Evolutionary conservation across 163 green algal genomes (phyloP).

Genomic region (Chloroidium sp.): DNA sequence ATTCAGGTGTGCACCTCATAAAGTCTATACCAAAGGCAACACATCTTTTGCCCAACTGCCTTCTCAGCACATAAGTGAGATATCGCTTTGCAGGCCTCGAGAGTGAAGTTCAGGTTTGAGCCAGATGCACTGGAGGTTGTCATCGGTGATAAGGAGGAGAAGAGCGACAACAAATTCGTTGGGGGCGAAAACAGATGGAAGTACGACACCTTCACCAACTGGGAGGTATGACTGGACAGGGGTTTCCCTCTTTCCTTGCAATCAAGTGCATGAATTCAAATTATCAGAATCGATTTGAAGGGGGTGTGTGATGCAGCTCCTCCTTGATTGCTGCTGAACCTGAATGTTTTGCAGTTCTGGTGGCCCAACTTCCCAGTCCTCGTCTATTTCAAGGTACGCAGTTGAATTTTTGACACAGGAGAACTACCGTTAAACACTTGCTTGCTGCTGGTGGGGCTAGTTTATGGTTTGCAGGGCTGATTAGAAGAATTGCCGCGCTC

Average conservation of each 20-base stretch:
- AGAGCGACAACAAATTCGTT: constrained; percentile 82
- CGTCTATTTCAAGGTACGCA: constrained; percentile 86
- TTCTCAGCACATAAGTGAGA: background rate
- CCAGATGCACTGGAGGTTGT: constrained; percentile 64
- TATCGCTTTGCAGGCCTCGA: constrained; percentile 26
- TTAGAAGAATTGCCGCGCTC: no score
- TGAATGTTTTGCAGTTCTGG: constrained; percentile 9
- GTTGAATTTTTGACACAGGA: background rate
- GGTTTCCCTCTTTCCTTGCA: no score
- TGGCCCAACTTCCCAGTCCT: constrained; percentile 79
- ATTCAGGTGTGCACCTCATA: constrained; percentile 39
- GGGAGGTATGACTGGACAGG: constrained; percentile 36
- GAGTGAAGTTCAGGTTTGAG: constrained; percentile 74
- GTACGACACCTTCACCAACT: constrained; percentile 83
- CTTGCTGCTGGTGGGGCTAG: no score
- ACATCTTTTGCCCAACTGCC: background rate
- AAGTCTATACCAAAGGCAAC: background rate
- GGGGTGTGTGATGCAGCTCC: background rate
- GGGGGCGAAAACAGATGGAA: constrained; percentile 77
- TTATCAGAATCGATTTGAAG: no score
- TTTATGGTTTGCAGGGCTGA: no score
- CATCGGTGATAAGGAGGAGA: constrained; percentile 39
- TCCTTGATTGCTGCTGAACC: background rate
- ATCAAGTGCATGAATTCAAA: no score
- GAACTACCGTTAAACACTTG: background rate